A percentile compares a stretch with the other conserved stretches of the same genome.
Evolutionary conservation across 2,329 filamentous ascomycete species (phyloP).

Genomic region (Helotiales sp.): DNA sequence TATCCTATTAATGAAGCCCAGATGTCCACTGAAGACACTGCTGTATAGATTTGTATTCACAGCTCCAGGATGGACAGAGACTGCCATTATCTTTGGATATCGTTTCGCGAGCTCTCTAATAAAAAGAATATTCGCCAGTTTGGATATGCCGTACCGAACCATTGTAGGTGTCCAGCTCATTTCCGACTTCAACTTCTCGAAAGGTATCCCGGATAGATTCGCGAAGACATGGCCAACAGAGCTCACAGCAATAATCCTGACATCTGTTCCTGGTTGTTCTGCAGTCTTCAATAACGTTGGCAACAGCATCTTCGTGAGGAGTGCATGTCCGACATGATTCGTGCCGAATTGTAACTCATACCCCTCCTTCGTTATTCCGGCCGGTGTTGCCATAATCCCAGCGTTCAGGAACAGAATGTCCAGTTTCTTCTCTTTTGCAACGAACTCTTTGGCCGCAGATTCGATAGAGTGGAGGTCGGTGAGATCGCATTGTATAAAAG

Average conservation of each 20-base stretch:
- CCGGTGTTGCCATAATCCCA: constrained; percentile 43
- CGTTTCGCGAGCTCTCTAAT: constrained; percentile 1
- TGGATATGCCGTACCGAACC: constrained; percentile 23
- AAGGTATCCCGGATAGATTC: constrained; percentile 29
- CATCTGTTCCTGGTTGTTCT: constrained; percentile 17
- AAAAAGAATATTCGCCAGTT: constrained; percentile 20
- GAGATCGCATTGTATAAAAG: constrained; percentile 46
- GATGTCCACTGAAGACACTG: constrained; percentile 5
- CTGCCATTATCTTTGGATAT: constrained; percentile 11
- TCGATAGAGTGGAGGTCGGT: constrained; percentile 44
- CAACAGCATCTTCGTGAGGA: constrained; percentile 42
- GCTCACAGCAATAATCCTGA: constrained; percentile 21
- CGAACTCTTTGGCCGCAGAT: constrained; percentile 41
- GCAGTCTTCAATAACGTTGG: constrained; percentile 35
- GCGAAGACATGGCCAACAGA: constrained; percentile 15
- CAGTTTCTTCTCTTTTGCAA: constrained; percentile 36
- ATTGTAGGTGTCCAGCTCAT: constrained; percentile 3
- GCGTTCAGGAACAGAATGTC: constrained; percentile 50
- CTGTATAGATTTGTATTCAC: constrained; percentile 17
- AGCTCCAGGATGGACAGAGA: constrained; percentile 21
- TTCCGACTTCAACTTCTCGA: constrained; percentile 33
- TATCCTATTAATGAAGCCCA: constrained; percentile 4
- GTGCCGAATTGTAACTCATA: constrained; percentile 51
- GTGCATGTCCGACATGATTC: constrained; percentile 51
- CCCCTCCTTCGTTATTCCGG: constrained; percentile 43